Evolutionary conservation across 148 eudicot species (phyloP), one percentile per base, ranked within the genome.

Genomic region (Silene conica): DNA sequence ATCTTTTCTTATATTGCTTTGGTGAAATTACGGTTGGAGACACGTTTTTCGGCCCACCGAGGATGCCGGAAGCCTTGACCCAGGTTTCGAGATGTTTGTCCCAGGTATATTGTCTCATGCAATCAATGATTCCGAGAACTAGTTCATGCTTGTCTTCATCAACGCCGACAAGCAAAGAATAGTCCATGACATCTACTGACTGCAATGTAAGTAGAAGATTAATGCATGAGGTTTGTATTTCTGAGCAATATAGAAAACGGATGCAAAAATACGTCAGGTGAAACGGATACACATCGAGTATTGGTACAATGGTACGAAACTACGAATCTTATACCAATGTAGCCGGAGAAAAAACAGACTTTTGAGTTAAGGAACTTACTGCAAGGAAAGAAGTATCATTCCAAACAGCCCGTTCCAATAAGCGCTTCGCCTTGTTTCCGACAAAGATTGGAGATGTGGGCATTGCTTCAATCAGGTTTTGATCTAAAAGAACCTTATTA

Each of bases 91-190:
- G 89, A 84, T 95, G 99, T 72, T 95, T 95, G 78, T 95, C 98
- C 98, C 97, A 92, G 10, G 98, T 92, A 65, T 95, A 95, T 52
- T 92, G 98, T 80, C 98, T 90, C 98, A 95, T 92, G 83, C 92
- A 95, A 80, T 92, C 98, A 22, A 95, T 95, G 54, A 95, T 95
- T 69, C 99, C 99, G 38, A 95, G 86, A 41, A 95, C 97, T 71
- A 95, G 86, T 85, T 92, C 96, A 60, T 92, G 90, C 68, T 92
- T 92, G 83, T 90, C 97, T 80, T 92, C 88, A 70, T 95, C 99
- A 28, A 95, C 84, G 58, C 97, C 97, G 64, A 90, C 97, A 58
- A 92, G 84, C 67, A 92, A 83, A 4, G 98, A 95, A 79, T 95
- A 95, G 78, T 95, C 98, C 96, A 95, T 95, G 68, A 95, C 98